Percentiles rank a stretch among this genome's conserved stretches.
Evolutionary conservation across 108 stramenopile genomes (phyloP).

Genomic region (Pseudonitzschia multiseries): DNA sequence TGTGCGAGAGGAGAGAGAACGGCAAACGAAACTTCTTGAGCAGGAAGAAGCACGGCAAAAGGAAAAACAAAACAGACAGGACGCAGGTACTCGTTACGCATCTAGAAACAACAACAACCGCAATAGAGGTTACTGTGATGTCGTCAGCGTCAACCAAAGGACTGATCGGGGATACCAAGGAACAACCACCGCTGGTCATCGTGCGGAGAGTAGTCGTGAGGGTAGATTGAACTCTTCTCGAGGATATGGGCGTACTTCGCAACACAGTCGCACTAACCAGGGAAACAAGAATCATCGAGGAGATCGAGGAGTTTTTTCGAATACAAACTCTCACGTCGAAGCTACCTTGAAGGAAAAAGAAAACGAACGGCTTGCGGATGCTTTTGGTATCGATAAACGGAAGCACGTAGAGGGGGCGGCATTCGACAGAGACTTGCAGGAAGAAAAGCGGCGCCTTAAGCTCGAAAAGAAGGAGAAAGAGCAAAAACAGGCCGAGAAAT

Average conservation of each 20-base stretch:
- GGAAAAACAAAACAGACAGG: background rate
- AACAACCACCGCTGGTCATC: background rate
- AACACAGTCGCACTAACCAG: background rate
- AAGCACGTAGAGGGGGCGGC: conserved; percentile 75
- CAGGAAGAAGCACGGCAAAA: conserved; percentile 31
- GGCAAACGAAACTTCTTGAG: conserved; percentile 39
- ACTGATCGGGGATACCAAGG: background rate
- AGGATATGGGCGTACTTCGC: background rate
- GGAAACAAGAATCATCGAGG: background rate
- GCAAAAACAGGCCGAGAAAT: conserved; percentile 32
- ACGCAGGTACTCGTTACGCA: background rate
- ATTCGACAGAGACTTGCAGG: conserved; percentile 79
- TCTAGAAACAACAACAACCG: background rate
- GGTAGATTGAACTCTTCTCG: background rate
- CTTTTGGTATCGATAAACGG: conserved; percentile 60
- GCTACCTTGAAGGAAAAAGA: conserved; percentile 44
- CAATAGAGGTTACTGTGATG: conserved; percentile 1
- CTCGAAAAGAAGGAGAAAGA: conserved; percentile 40
- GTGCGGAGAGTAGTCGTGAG: background rate
- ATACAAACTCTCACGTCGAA: conserved; percentile 49
- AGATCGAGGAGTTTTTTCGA: background rate
- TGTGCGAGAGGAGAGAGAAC: conserved; percentile 55
- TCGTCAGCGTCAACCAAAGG: background rate
- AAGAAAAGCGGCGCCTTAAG: conserved; percentile 52
- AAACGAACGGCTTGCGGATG: conserved; percentile 59